Evolutionary conservation across 2,329 filamentous ascomycete species (phyloP), one percentile per base, ranked within the genome.

Genomic region (Neofusicoccum laricinum): DNA sequence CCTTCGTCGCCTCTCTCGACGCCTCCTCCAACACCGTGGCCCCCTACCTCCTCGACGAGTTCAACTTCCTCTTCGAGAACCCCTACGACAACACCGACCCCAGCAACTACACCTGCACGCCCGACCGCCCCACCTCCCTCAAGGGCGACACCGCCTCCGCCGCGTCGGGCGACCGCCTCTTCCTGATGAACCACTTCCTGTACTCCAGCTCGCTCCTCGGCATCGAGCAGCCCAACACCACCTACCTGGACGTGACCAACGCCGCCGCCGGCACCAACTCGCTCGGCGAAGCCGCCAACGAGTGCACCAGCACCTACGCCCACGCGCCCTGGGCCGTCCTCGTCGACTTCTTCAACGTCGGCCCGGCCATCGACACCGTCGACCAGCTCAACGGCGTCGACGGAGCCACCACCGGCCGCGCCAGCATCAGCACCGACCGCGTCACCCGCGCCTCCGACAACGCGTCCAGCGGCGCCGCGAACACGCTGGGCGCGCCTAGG

Each of bases 261-360:
- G 85, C 83, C 57, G 78, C 86, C 3, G 79, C 75, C 41, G 85
- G 82, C 14, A 79, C 73, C 4, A 89, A 89, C 21, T 81, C 79
- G 57, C 73, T 84, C 8, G 80, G 80, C 40, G 71, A 71, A 10
- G 69, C 79, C 30, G 66, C 63, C 6, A 15, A 19, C 21, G 40
- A 48, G 12, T 69, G 83, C 86, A 6, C 71, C 80, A 19, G 74
- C 76, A 49, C 92, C 89, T 93, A 87, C 81, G 83, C 82, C 12
- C 72, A 76, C 15, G 80, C 81, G 57, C 90, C 90, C 30, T 86
- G 83, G 4, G 92, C 91, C 70, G 81, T 91, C 17, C 81, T 93
- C n/a, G 89, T 93, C 3, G 90, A 93, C 76, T 92, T 91, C 75
- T 92, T 87, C 74, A 87, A 90, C 75, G 81, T 86, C 67, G 90